These are phyloP conservation scores for Nemania abortiva DNA, from an alignment of 2,329 filamentous ascomycete genomes.

Conservation along the genomic window DNA sequence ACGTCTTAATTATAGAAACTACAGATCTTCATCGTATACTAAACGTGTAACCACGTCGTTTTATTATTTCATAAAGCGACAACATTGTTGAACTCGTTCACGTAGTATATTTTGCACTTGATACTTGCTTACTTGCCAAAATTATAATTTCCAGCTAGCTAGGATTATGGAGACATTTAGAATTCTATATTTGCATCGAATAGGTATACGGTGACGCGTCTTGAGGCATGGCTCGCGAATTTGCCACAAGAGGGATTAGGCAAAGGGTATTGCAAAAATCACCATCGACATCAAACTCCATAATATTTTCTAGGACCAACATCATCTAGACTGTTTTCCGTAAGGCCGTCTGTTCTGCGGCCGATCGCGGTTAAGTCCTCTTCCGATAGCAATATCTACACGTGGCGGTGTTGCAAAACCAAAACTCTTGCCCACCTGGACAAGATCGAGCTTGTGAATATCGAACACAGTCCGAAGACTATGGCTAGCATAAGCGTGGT, in stretches of 20 bases:
- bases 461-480: slow-evolving; percentile 78
- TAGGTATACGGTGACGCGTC: neutral
- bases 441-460: slow-evolving; percentile 66
- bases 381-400: slow-evolving; percentile 55
- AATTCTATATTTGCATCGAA: neutral
- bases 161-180: neutral
- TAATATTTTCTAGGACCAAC: neutral
- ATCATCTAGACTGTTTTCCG: slow-evolving; percentile 8
- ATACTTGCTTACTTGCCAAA: neutral
- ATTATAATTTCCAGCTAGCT: neutral
- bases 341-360: slow-evolving; percentile 5
- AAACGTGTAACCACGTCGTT: neutral
- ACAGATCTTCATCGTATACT: no score
- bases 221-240: neutral
- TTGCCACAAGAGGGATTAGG: neutral
- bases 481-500: slow-evolving; percentile 93
- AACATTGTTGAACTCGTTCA: neutral
- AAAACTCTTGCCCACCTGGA: slow-evolving; percentile 87
- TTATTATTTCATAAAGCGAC: neutral
- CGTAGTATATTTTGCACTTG: neutral
- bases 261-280: neutral
- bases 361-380: slow-evolving; percentile 1
- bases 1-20: no score
- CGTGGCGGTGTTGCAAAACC: slow-evolving; percentile 82
- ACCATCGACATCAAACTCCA: neutral